A percentile compares a stretch with the other conserved stretches of the same genome.
Conservation (phyloP, 1,284 basidiomycete species). For the Laetiporus sulphureus region DNA sequence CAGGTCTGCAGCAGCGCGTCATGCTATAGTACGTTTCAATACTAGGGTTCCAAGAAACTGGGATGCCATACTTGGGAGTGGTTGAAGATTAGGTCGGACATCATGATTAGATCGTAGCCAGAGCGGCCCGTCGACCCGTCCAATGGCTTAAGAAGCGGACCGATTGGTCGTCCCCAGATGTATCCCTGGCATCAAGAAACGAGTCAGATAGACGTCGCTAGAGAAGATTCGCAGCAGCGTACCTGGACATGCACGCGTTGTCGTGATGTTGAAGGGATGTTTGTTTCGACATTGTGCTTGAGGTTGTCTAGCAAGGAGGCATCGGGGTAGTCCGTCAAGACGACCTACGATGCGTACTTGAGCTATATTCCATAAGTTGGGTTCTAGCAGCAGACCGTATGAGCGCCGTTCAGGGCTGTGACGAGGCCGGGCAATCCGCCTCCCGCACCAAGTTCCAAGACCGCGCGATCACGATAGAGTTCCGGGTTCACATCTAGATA, state of each 20-base stretch:
- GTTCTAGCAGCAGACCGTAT: slow-evolving; percentile 40
- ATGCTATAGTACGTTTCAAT: slow-evolving; percentile 44
- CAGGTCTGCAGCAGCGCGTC: slow-evolving; percentile 78
- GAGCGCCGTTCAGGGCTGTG: slow-evolving; percentile 61
- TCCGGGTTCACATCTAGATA: slow-evolving; percentile 58
- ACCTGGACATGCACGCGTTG: slow-evolving; percentile 45
- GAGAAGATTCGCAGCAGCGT: background rate
- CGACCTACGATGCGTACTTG: slow-evolving; percentile 42
- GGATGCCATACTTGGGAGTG: slow-evolving; percentile 58
- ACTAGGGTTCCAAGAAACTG: background rate
- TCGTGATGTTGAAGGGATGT: slow-evolving; percentile 34
- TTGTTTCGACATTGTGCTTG: slow-evolving; percentile 57
- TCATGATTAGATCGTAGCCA: slow-evolving; percentile 76
- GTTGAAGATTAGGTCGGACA: slow-evolving; percentile 91
- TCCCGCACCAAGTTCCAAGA: slow-evolving; percentile 92
- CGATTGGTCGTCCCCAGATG: slow-evolving; percentile 78
- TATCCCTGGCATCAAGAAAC: slow-evolving; percentile 64
- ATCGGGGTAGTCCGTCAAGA: slow-evolving; percentile 94
- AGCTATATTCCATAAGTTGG: background rate
- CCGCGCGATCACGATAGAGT: slow-evolving; percentile 37
- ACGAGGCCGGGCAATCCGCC: slow-evolving; percentile 85
- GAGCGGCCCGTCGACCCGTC: slow-evolving; percentile 8
- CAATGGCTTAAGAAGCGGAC: slow-evolving; percentile 40
- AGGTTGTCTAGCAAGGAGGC: slow-evolving; percentile 75
- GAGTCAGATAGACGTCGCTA: background rate